Percentiles rank a stretch among this genome's conserved stretches.
Conservation (phyloP, 441 rosid species). For the Raphanus hybrid region DNA sequence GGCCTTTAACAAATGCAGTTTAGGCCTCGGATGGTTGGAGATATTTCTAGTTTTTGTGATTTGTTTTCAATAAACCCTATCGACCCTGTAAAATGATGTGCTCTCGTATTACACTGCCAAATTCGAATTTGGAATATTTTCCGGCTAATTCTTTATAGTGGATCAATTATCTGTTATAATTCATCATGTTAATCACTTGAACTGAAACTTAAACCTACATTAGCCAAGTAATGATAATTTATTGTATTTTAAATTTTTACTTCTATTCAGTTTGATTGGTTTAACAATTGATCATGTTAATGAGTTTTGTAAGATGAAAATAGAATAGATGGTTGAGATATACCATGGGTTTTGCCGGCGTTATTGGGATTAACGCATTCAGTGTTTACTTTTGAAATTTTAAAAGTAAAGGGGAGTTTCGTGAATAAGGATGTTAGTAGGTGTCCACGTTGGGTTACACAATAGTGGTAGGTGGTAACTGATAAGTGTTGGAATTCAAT, state of each 20-base stretch:
- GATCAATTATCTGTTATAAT: too few species aligned
- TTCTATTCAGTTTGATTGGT: slow-evolving; percentile 20
- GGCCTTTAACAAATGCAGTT: background rate
- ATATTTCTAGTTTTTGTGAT: background rate
- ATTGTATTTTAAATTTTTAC: background rate
- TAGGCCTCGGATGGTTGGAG: background rate
- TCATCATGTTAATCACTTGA: too few species aligned
- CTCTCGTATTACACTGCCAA: too few species aligned
- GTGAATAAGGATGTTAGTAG: background rate
- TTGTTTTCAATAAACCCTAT: too few species aligned
- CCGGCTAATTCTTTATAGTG: too few species aligned
- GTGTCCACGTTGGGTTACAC: slow-evolving; percentile 9
- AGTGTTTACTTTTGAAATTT: slow-evolving; percentile 1
- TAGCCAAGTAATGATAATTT: background rate
- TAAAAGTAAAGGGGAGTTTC: background rate
- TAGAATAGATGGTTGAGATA: slow-evolving; percentile 14
- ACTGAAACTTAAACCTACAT: too few species aligned
- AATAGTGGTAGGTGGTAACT: background rate
- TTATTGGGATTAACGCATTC: slow-evolving; percentile 1
- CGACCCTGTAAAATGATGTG: too few species aligned
- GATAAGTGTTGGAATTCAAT: background rate
- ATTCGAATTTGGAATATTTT: too few species aligned
- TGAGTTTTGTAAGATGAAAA: background rate
- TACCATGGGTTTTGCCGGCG: slow-evolving; percentile 5
- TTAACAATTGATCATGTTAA: background rate